Conservation (phyloP, 805 yeast species). For the Yamadazyma sp. region DNA sequence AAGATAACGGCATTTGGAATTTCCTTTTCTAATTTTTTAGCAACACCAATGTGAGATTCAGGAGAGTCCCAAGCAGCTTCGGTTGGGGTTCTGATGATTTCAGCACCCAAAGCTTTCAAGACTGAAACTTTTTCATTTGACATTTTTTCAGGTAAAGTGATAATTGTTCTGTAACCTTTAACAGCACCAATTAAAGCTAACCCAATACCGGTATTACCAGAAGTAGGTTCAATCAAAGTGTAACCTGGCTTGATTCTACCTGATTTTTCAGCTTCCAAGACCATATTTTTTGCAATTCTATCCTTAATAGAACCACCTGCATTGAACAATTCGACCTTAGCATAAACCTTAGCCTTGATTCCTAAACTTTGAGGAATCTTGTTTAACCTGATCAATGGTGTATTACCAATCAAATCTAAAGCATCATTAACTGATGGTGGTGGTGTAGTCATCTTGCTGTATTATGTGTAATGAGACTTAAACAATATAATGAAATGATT, state of each 20-base stretch:
- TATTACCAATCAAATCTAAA: slow-evolving; percentile 78
- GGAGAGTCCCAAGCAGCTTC: slow-evolving; percentile 94
- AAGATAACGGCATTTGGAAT: slow-evolving; percentile 81
- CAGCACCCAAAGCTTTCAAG: slow-evolving; percentile 85
- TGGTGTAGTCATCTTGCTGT: slow-evolving; percentile 13
- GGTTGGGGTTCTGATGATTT: slow-evolving; percentile 85
- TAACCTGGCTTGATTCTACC: slow-evolving; percentile 83
- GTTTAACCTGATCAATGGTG: slow-evolving; percentile 74
- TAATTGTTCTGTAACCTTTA: slow-evolving; percentile 80
- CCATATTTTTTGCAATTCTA: slow-evolving; percentile 84
- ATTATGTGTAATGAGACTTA: too few relatives aligned
- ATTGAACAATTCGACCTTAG: slow-evolving; percentile 78
- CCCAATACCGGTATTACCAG: slow-evolving; percentile 92
- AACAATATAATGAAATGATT: too few relatives aligned
- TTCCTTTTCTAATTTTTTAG: slow-evolving; percentile 73
- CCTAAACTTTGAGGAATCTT: slow-evolving; percentile 75
- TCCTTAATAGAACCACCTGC: slow-evolving; percentile 92
- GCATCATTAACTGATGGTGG: slow-evolving; percentile 51
- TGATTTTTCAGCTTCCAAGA: slow-evolving; percentile 74
- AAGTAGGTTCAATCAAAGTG: slow-evolving; percentile 84
- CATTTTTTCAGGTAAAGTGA: slow-evolving; percentile 89
- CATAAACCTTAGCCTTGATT: slow-evolving; percentile 66
- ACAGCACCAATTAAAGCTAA: slow-evolving; percentile 85
- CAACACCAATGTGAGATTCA: slow-evolving; percentile 88
- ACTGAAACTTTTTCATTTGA: slow-evolving; percentile 87